Evolutionary conservation across 179 eudicot species (phyloP).

Genomic region (Sideroxylon spinosum): DNA sequence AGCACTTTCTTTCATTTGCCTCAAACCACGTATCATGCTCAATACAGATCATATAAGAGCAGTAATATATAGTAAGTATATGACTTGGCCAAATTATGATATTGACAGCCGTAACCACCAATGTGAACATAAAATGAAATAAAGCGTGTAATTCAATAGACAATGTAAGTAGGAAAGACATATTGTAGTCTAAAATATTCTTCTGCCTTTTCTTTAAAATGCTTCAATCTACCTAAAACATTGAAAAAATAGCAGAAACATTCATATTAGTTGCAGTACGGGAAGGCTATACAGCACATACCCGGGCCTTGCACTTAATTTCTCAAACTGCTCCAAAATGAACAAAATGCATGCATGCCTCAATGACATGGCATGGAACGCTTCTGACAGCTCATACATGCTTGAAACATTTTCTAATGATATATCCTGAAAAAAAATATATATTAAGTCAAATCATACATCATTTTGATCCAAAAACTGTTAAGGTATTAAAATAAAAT

Average conservation of each 20-base stretch:
- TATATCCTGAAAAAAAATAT: slow-evolving; percentile 48
- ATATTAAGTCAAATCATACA: slow-evolving; percentile 1
- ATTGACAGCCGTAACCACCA: background rate
- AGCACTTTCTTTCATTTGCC: background rate
- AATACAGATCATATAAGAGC: background rate
- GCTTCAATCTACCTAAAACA: background rate
- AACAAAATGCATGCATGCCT: slow-evolving; percentile 80
- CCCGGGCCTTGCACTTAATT: slow-evolving; percentile 57
- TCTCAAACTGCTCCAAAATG: slow-evolving; percentile 77
- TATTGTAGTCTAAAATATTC: background rate
- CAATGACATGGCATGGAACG: slow-evolving; percentile 66
- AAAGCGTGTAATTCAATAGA: too few species aligned
- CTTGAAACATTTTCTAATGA: slow-evolving; percentile 62
- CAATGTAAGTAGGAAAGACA: background rate
- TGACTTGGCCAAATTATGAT: slow-evolving; percentile 6
- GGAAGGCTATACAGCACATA: slow-evolving; percentile 29
- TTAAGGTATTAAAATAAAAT: background rate
- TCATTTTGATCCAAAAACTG: background rate
- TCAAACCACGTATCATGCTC: background rate
- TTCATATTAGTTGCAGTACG: background rate
- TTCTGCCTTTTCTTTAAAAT: background rate
- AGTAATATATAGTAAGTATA: background rate
- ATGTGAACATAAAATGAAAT: background rate
- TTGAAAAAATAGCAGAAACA: background rate
- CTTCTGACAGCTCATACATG: slow-evolving; percentile 89